phyloP scores from a whole-genome alignment of 1,284 basidiomycete genomes.

The Ganoderma meredithae region DNA sequence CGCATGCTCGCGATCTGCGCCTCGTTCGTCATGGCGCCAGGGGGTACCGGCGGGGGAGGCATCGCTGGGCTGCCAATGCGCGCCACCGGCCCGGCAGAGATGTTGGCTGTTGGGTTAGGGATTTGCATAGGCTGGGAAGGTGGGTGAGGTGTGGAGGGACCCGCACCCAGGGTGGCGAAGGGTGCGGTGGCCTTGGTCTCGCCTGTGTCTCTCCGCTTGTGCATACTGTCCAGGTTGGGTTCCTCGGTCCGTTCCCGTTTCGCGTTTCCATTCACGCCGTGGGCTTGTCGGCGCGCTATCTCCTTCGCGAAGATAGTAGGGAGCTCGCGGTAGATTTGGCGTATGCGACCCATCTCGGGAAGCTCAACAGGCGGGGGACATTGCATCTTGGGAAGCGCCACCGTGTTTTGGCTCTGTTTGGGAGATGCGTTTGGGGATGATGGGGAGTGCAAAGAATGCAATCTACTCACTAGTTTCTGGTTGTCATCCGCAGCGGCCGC shows the following conservation, averaged over 20 bases:
- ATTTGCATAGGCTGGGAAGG: constrained; percentile 23
- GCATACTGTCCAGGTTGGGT: constrained; percentile 42
- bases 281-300: constrained; percentile 56
- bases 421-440: background rate
- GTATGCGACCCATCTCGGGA: constrained; percentile 61
- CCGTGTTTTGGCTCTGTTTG: constrained; percentile 34
- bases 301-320: constrained; percentile 69
- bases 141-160: constrained; percentile 31
- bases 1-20: constrained; percentile 47
- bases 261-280: constrained; percentile 43
- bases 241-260: constrained; percentile 73
- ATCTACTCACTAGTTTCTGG: constrained; percentile 52
- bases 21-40: constrained; percentile 38
- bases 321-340: constrained; percentile 67
- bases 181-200: constrained; percentile 52
- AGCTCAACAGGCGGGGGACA: constrained; percentile 62
- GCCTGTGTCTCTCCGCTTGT: constrained; percentile 77
- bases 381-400: constrained; percentile 61
- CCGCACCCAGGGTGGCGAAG: constrained; percentile 33
- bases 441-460: background rate
- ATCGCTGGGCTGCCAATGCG: constrained; percentile 36
- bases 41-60: constrained; percentile 39
- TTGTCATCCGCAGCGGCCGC: constrained; percentile 65
- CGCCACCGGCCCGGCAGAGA: constrained; percentile 33
- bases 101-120: constrained; percentile 11